Evolutionary conservation across 2,329 filamentous ascomycete genomes (phyloP), one percentile per base, ranked within the genome.

Genomic region (Neonectria coccinea): DNA sequence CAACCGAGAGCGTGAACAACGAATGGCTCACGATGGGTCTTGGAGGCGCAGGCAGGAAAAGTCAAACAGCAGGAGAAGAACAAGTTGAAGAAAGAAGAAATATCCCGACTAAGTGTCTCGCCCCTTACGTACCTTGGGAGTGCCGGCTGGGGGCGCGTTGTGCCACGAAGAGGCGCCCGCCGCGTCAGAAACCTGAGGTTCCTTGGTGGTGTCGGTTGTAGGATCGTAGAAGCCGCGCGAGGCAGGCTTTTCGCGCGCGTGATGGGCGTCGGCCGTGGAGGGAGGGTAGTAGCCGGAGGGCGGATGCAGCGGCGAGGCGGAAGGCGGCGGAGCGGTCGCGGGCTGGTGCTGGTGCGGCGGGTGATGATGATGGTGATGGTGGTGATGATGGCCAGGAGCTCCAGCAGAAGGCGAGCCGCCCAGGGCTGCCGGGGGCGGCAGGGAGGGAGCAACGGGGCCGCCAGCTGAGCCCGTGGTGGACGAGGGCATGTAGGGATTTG

Each of bases 191-290:
- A 81, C 75, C 65, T 78, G 79, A 71, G 81, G 83, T 73, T 84
- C 82, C 66, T 79, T 81, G 53, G 80, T 82, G 65, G 80, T 81
- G 77, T 87, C 85, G 47, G 82, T 84, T 47, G 82, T 82, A 16
- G 84, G 84, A 70, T 87, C 85, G 78, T 87, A 87, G 77, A 84
- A 85, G 75, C 82, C 81, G 72, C 83, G 78, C 60, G 78, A 75
- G 16, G 76, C 74, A 58, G 79, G 72, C 73, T 82, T 81, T 57
- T 80, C 80, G 74, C 78, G 81, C 51, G 73, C 61, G 66, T 75
- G 74, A 65, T 79, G 78, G 64, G 69, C 59, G 64, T 74, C 73
- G 61, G 77, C 65, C 64, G 78, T 67, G 68, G 77, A 55, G 47
- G 59, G 73, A 59, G 64, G 74, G 62, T 83, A 83, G 68, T 83